Base-by-base conservation (phyloP, 768 basidiomycete species). In the Lactarius psammicola region DNA sequence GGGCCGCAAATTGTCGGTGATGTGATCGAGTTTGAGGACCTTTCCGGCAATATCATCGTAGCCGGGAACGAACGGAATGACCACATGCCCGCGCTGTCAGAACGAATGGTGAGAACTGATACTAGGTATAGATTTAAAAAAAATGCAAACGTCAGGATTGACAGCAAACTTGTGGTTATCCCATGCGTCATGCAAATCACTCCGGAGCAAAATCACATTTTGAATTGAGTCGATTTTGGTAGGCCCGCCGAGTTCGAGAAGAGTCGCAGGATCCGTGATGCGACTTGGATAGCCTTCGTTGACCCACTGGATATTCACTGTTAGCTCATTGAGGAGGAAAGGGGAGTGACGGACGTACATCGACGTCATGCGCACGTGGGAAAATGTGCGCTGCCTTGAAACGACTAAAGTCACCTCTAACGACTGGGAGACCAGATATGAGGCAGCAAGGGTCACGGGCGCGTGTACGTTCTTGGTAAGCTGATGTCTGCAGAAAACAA, bases 1-100 rank as follows among this genome's bases (percentile, higher is more conserved):
- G 5, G 54, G 54, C 31, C 60, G 53, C 4, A 42, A 31, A 44
- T 56, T n/a, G 6, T 62, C 38, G 11, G 9, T 5, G 13, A 62
- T 56, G 30, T 62, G 54, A 7, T 36, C 40, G 2, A 56, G 54
- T 10, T 62, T 42, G 28, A 56, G 54, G 61, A 44, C 31, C 10
- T 56, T 62, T 31, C 61, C 54, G 3, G 54, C 61, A 10, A 62
- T 54, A 30, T 56, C 61, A 17, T 62, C 46, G 46, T 49, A 49
- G 10, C 46, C 46, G 7, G 20, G n/a, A 44, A 18, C 38, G 3
- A 62, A 62, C 8, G 61, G 54, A 13, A 56, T 33, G n/a, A 62
- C 30, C 1, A 40, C 38, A 42, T 55, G 31, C 6, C 61, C 54
- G 6, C 54, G 40, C 40, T 62, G 30, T 56, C 2, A n/a, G n/a